Percentiles rank a stretch among this genome's conserved stretches.
phyloP scores from a whole-genome alignment of 2,329 filamentous ascomycete genomes.

The Arthroderma sp. region DNA sequence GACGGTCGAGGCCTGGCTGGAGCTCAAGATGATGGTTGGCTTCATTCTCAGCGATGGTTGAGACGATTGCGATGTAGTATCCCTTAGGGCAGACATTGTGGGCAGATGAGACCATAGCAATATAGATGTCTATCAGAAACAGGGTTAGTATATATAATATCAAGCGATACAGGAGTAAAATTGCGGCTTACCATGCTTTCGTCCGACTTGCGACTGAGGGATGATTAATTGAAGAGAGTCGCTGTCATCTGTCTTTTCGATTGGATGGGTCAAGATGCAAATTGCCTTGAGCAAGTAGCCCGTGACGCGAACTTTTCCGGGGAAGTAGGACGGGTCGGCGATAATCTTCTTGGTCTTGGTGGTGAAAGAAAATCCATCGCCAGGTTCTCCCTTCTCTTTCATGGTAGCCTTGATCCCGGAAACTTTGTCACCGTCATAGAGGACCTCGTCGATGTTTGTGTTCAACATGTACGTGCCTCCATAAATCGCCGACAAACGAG shows the following conservation, averaged over 20 bases:
- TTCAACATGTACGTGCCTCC: constrained; percentile 99
- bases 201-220: constrained; percentile 89
- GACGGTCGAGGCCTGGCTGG: constrained; percentile 76
- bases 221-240: constrained; percentile 95
- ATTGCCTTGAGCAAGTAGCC: constrained; percentile 92
- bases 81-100: constrained; percentile 99
- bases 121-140: constrained; percentile 64
- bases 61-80: constrained; percentile 97
- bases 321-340: constrained; percentile 94
- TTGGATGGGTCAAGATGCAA: constrained; percentile 90
- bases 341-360: constrained; percentile 95
- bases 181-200: constrained; percentile 67
- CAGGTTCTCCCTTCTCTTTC: constrained; percentile 65
- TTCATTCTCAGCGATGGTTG: constrained; percentile 82
- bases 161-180: background rate
- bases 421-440: constrained; percentile 72
- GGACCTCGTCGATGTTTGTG: constrained; percentile 78
- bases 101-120: constrained; percentile 85
- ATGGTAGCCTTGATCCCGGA: constrained; percentile 95
- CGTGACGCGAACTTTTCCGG: constrained; percentile 70
- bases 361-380: constrained; percentile 72
- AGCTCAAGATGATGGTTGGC: constrained; percentile 95
- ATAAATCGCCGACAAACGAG: constrained; percentile 93
- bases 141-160: background rate
- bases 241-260: constrained; percentile 73